These are phyloP conservation scores for Abrus pulchellus DNA, from an alignment of 306 rosid genomes.

Conservation along the genomic window DNA sequence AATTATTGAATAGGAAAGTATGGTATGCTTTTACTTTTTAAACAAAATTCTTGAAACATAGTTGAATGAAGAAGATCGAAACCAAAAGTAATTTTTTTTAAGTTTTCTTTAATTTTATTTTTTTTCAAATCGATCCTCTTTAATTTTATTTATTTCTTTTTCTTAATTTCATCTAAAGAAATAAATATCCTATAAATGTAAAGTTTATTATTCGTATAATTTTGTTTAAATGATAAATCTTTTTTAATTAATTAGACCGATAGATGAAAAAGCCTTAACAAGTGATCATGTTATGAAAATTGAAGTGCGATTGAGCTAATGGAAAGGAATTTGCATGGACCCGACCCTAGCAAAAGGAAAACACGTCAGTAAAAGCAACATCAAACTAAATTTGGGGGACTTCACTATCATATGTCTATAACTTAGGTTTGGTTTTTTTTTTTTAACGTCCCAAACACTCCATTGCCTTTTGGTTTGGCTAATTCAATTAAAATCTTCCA, in stretches of 20 bases:
- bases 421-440: neutral
- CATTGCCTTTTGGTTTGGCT: conserved; percentile 8
- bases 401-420: conserved; percentile 39
- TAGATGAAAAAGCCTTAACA: neutral
- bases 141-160: no score
- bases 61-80: no score
- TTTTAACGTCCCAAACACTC: conserved; percentile 45
- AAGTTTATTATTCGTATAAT: no score
- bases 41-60: no score
- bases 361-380: conserved; percentile 56
- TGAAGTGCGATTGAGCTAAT: conserved; percentile 31
- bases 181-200: no score
- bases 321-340: conserved; percentile 45
- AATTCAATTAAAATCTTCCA: neutral
- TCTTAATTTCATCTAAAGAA: no score
- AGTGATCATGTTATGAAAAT: neutral
- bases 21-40: no score
- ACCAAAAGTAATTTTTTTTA: no score
- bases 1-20: no score
- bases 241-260: neutral
- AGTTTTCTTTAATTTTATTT: no score
- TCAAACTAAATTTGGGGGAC: conserved; percentile 45
- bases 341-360: neutral
- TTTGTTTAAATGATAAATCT: no score
- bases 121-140: no score